Conservation (phyloP, 768 basidiomycete genomes). For the Lenzites betulinus region DNA sequence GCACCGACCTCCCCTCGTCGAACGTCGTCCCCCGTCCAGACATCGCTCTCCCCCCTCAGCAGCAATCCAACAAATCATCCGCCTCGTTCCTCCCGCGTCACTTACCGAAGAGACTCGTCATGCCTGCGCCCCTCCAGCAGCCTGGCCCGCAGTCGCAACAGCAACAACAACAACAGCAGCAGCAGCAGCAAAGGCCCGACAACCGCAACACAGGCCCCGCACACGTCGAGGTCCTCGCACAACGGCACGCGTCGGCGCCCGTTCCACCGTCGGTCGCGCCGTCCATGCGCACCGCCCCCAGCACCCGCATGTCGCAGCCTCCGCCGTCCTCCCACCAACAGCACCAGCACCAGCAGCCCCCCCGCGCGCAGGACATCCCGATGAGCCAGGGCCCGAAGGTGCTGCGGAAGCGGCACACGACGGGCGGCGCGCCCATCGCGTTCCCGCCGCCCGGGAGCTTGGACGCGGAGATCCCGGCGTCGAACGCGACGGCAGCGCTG, state of each 20-base stretch:
- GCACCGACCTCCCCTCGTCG: not conserved
- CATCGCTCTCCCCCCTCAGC: slow-evolving; percentile 18
- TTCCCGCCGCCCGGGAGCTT: slow-evolving; percentile 4
- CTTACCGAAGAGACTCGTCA: slow-evolving; percentile 67
- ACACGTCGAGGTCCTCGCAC: slow-evolving; percentile 17
- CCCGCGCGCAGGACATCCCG: slow-evolving; percentile 27
- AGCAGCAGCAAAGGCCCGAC: slow-evolving; percentile 1
- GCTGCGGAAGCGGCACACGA: slow-evolving; percentile 29
- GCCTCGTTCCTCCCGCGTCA: slow-evolving; percentile 33
- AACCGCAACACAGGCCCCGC: not conserved
- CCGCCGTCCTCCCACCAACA: not conserved
- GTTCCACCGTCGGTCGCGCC: not conserved
- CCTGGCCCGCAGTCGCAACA: too few relatives aligned
- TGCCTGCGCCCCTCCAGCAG: slow-evolving; percentile 68
- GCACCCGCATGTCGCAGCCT: not conserved
- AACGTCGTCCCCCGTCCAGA: slow-evolving; percentile 19
- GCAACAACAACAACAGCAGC: slow-evolving; percentile 13
- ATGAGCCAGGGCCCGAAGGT: slow-evolving; percentile 28
- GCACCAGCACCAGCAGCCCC: slow-evolving; percentile 6
- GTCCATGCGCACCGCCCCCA: not conserved
- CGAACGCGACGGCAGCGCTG: slow-evolving; percentile 25
- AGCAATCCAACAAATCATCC: slow-evolving; percentile 7
- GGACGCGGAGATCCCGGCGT: slow-evolving; percentile 13
- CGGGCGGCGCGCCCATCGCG: not conserved
- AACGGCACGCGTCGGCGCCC: slow-evolving; percentile 9